Evolutionary conservation across 495 filamentous ascomycete species (phyloP), one percentile per base, ranked within the genome.

Genomic region (Cercophora samala): DNA sequence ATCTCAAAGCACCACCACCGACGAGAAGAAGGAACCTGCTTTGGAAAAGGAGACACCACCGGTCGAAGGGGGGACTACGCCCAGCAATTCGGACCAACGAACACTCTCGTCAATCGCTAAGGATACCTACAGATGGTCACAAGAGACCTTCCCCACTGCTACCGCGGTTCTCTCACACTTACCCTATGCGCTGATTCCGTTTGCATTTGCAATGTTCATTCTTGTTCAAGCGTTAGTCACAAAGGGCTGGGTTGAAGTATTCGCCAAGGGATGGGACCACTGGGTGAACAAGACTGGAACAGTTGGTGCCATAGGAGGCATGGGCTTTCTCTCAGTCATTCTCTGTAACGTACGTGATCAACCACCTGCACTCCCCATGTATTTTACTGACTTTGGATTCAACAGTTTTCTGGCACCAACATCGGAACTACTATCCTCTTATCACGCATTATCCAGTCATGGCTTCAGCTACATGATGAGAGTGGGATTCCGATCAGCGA

Each of bases 381-480:
- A 29, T 8, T 60, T 17, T 4, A 46, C 53, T 69, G 6, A 66
- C 9, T 46, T 46, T 62, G 32, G 15, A 54, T 25, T 54, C 24
- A 29, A 21, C 70, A 89, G 87, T 90, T 89, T 66, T 86, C 87
- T 13, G 88, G 88, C 17, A 90, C 88, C 11, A 90, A 90, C 66
- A 90, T 90, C 61, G 88, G 88, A 19, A 89, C 88, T 1, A 87
- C 88, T 4, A 90, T 90, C 71, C 82, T 89, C 5, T 80, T 90
- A 18, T 88, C 83, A 13, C 85, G 88, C 18, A 81, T 90, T 9
- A 84, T 90, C 53, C 88, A 90, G 66, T 76, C 82, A 0, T 90
- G 88, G 88, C 73, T 82, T 59, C 65, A 77, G 18, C 87, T 90
- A 52, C 85, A 88, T 68, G 52, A 37, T 18, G 81, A 74, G 59